Conservation (phyloP, 73 alveolate species). For the Symbiodinium pilosum region DNA sequence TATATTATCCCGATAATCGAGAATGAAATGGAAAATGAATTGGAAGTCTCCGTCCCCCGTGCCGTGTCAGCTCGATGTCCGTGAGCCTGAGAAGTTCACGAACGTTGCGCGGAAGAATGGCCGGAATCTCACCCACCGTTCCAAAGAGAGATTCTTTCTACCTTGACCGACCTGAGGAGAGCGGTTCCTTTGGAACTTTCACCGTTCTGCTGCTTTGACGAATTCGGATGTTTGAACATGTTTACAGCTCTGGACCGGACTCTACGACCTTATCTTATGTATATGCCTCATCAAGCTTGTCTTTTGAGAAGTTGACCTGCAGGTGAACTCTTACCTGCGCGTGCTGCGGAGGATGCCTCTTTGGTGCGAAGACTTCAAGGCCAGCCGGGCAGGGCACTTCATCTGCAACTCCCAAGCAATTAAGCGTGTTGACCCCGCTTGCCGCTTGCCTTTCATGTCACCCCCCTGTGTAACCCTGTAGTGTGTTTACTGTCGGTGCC, state of each 20-base stretch:
- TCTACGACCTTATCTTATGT: background rate
- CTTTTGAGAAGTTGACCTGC: background rate
- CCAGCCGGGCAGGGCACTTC: background rate
- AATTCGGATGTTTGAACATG: too few species aligned
- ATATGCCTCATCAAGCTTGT: background rate
- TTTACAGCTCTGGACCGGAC: too few species aligned
- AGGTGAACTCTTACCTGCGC: constrained; percentile 71
- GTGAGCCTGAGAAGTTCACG: constrained; percentile 76
- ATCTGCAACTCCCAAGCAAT: background rate
- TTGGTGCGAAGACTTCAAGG: constrained; percentile 78
- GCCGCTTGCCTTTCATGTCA: too few species aligned
- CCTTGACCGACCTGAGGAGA: constrained; percentile 21
- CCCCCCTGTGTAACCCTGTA: too few species aligned
- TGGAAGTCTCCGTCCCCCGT: too few species aligned
- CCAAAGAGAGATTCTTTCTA: background rate
- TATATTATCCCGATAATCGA: too few species aligned
- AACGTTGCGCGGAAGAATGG: constrained; percentile 30
- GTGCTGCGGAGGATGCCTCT: constrained; percentile 85
- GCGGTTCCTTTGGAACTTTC: constrained; percentile 72
- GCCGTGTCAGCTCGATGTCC: constrained; percentile 78
- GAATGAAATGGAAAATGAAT: too few species aligned
- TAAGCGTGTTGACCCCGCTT: background rate
- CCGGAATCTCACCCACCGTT: background rate
- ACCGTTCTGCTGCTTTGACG: constrained; percentile 37
- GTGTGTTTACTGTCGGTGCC: background rate